Percentiles rank a stretch among this genome's conserved stretches.
Conservation (phyloP, 768 basidiomycete genomes). For the Rossbeevera mucosa region DNA sequence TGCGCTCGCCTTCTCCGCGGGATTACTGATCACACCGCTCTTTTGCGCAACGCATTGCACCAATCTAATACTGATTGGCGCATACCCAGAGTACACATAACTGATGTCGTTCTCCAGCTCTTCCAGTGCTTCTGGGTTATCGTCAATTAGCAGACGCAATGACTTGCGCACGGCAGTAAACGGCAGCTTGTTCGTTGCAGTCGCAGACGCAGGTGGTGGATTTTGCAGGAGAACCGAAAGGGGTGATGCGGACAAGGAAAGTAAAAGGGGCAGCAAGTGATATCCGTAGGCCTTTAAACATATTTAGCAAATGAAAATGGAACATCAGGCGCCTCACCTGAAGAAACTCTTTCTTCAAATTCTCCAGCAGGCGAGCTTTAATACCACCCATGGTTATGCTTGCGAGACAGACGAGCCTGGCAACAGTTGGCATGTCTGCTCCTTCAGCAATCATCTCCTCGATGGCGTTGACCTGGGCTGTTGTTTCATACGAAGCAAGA, state of each 20-base stretch:
- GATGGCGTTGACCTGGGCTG: slow-evolving; percentile 75
- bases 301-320: background rate
- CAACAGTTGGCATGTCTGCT: slow-evolving; percentile 70
- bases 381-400: slow-evolving; percentile 83
- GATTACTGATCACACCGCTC: slow-evolving; percentile 81
- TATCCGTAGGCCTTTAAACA: slow-evolving; percentile 67
- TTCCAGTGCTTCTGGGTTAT: slow-evolving; percentile 67
- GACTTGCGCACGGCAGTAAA: slow-evolving; percentile 74
- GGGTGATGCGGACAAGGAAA: slow-evolving; percentile 61
- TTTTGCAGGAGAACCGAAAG: slow-evolving; percentile 64
- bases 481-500: slow-evolving; percentile 86
- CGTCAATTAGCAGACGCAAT: slow-evolving; percentile 89
- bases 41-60: slow-evolving; percentile 94
- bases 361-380: slow-evolving; percentile 81
- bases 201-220: slow-evolving; percentile 54
- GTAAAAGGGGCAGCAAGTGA: slow-evolving; percentile 60
- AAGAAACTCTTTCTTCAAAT: slow-evolving; percentile 85
- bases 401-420: slow-evolving; percentile 81
- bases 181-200: slow-evolving; percentile 56
- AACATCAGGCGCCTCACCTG: slow-evolving; percentile 46
- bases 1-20: slow-evolving; percentile 48
- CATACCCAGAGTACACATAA: slow-evolving; percentile 95
- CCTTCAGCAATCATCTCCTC: slow-evolving; percentile 90
- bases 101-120: slow-evolving; percentile 92
- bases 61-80: slow-evolving; percentile 86